Percentiles rank a stretch among this genome's conserved stretches.
phyloP scores from a whole-genome alignment of 2,329 filamentous ascomycete species.

The Lecanicillium sp. region DNA sequence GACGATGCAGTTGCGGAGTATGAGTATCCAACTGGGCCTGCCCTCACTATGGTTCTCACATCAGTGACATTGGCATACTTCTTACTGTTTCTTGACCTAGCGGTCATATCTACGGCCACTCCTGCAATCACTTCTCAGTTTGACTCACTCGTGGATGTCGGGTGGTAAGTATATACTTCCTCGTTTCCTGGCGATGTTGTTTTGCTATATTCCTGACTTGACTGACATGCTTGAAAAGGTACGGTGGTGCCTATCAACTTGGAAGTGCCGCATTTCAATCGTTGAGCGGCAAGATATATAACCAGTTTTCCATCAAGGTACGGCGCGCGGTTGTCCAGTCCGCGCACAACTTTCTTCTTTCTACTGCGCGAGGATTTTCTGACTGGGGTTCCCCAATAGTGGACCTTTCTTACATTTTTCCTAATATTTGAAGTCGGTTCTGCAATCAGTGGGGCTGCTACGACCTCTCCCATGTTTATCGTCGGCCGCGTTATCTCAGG shows the following conservation, averaged over 20 bases:
- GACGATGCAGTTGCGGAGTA: too few relatives aligned
- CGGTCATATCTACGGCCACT: slow-evolving; percentile 29
- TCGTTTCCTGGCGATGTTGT: not conserved
- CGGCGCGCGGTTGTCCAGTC: too few relatives aligned
- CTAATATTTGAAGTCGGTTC: slow-evolving; percentile 48
- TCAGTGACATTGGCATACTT: slow-evolving; percentile 24
- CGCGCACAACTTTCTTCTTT: too few relatives aligned
- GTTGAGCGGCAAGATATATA: slow-evolving; percentile 34
- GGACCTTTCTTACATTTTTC: slow-evolving; percentile 33
- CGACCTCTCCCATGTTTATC: slow-evolving; percentile 44
- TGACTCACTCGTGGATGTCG: slow-evolving; percentile 32
- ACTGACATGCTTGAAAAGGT: slow-evolving; percentile 6
- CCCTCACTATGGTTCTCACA: slow-evolving; percentile 7
- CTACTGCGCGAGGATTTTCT: too few relatives aligned
- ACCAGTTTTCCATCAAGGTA: slow-evolving; percentile 30
- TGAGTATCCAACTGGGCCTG: slow-evolving; percentile 3
- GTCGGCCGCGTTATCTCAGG: slow-evolving; percentile 47
- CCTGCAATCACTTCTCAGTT: slow-evolving; percentile 29
- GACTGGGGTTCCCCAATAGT: slow-evolving; percentile 18
- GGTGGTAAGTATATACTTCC: slow-evolving; percentile 32
- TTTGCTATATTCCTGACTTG: not conserved
- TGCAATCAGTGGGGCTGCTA: slow-evolving; percentile 43
- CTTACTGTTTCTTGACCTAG: slow-evolving; percentile 25
- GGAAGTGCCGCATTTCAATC: slow-evolving; percentile 34
- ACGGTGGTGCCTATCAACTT: slow-evolving; percentile 24